These are phyloP conservation scores for Candolleomyces aberdarensis DNA, from an alignment of 768 basidiomycete genomes.

Conservation along the genomic window DNA sequence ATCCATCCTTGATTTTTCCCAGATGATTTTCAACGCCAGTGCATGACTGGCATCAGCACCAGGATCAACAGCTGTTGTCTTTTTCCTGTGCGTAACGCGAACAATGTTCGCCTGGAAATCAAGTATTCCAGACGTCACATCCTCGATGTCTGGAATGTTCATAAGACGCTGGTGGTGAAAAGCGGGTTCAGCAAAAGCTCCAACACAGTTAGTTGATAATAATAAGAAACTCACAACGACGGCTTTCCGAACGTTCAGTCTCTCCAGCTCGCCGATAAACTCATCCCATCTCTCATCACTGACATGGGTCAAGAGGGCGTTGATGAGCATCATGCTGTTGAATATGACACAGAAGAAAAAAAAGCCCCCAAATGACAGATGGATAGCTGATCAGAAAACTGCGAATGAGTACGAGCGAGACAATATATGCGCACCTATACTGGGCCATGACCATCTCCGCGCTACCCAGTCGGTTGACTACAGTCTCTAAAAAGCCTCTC, in stretches of 20 bases:
- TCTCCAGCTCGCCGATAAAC: constrained; percentile 72
- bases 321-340: constrained; percentile 83
- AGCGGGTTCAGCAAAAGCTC: constrained; percentile 2
- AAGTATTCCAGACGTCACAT: constrained; percentile 78
- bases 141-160: constrained; percentile 78
- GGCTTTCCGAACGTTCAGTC: constrained; percentile 74
- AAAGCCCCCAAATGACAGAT: constrained; percentile 3
- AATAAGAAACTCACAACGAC: constrained; percentile 62
- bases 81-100: constrained; percentile 76
- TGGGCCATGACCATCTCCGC: constrained; percentile 84
- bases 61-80: constrained; percentile 73
- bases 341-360: background rate
- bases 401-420: background rate
- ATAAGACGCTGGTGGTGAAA: constrained; percentile 60
- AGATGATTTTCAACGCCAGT: constrained; percentile 60
- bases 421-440: constrained; percentile 52
- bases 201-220: background rate
- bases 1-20: constrained; percentile 56
- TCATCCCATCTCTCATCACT: constrained; percentile 76
- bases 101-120: constrained; percentile 88
- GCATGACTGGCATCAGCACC: constrained; percentile 57
- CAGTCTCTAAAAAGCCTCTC: constrained; percentile 68
- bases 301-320: constrained; percentile 79
- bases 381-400: constrained; percentile 5
- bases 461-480: constrained; percentile 75